A percentile compares a stretch with the other conserved stretches of the same genome.
Evolutionary conservation across 306 rosid genomes (phyloP).

Genomic region (Sechiopsis laciniata): DNA sequence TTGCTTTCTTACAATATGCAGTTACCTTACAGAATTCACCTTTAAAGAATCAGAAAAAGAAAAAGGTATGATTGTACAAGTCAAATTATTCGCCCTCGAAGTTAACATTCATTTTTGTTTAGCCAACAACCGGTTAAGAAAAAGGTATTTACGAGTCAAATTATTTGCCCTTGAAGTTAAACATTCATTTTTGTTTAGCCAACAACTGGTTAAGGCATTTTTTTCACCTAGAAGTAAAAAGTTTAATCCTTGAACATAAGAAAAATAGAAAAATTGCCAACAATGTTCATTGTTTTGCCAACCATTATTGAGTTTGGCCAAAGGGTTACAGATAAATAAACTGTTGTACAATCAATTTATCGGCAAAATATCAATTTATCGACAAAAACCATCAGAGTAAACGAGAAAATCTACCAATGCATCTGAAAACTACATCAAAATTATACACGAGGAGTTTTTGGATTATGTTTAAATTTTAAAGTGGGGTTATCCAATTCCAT

Average conservation of each 20-base stretch:
- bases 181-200: not conserved
- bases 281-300: no score
- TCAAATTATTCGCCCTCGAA: not conserved
- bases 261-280: no score
- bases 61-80: not conserved
- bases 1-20: not conserved
- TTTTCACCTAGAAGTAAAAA: no score
- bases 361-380: no score
- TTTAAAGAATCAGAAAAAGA: not conserved
- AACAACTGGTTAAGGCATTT: no score
- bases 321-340: no score
- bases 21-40: not conserved
- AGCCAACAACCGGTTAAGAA: no score
- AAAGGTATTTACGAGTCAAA: not conserved
- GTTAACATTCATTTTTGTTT: no score
- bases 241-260: no score
- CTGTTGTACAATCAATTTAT: not conserved
- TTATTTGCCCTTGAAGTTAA: not conserved
- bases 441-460: not conserved
- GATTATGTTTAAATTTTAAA: not conserved
- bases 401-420: not conserved
- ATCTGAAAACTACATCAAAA: conserved; percentile 9
- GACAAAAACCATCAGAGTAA: no score
- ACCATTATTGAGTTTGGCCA: no score
- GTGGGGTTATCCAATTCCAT: not conserved